Evolutionary conservation across 306 rosid genomes (phyloP).

Genomic region (Cicer pinnatifidum): DNA sequence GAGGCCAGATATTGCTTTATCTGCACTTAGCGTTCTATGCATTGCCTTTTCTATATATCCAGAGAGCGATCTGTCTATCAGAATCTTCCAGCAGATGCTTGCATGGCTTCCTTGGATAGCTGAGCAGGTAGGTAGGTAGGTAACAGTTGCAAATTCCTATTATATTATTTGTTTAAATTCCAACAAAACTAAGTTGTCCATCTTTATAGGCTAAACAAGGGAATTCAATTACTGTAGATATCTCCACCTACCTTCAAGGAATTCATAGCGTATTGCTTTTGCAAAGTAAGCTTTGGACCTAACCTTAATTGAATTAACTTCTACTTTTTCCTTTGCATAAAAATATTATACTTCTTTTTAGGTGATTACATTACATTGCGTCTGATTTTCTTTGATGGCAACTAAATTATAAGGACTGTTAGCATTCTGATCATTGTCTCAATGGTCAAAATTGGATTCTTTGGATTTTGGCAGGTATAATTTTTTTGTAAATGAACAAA

Average conservation of each 20-base stretch:
- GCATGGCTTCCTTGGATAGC: conserved; percentile 87
- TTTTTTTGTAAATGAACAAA: conserved; percentile 22
- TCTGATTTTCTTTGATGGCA: conserved; percentile 43
- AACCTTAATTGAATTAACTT: conserved; percentile 41
- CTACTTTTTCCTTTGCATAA: conserved; percentile 36
- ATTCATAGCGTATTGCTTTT: conserved; percentile 75
- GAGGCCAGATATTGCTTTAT: conserved; percentile 65
- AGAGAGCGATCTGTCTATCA: conserved; percentile 61
- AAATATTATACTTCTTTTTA: conserved; percentile 26
- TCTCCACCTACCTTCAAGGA: conserved; percentile 82
- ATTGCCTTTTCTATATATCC: conserved; percentile 72
- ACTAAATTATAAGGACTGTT: conserved; percentile 32
- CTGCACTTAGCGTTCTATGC: conserved; percentile 87
- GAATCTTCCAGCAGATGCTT: conserved; percentile 72
- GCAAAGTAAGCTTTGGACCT: conserved; percentile 64
- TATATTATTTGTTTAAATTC: conserved; percentile 36
- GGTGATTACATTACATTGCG: conserved; percentile 35
- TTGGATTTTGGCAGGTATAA: conserved; percentile 21
- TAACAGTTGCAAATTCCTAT: conserved; percentile 42
- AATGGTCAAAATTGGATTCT: conserved; percentile 37
- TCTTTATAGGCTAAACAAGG: conserved; percentile 67
- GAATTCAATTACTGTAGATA: conserved; percentile 52
- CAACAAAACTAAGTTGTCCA: conserved; percentile 41
- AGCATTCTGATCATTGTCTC: conserved; percentile 33
- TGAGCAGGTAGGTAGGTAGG: conserved; percentile 68